These are phyloP conservation scores for Cyathus olla DNA, from an alignment of 1,284 basidiomycete species.

Conservation along the genomic window DNA sequence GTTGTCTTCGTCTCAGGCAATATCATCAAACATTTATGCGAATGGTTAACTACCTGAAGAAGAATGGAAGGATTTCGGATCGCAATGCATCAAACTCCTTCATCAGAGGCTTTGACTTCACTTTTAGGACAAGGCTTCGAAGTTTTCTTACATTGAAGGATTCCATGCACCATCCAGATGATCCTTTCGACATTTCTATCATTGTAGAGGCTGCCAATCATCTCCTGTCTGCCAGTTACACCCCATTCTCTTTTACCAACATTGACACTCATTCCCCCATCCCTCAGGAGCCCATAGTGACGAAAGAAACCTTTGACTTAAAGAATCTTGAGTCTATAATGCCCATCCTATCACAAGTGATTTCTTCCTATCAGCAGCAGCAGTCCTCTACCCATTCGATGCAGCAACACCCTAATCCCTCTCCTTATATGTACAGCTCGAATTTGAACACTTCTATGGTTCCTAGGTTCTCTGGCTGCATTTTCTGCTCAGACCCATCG, in stretches of 20 bases:
- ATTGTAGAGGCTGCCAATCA: background rate
- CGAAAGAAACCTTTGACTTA: too few relatives aligned
- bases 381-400: background rate
- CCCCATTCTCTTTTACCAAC: background rate
- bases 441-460: background rate
- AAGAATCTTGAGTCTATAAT: background rate
- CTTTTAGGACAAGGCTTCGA: background rate
- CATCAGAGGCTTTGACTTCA: background rate
- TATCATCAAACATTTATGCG: background rate
- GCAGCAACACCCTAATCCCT: background rate
- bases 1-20: background rate
- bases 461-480: background rate
- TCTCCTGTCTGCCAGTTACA: background rate
- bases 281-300: too few relatives aligned
- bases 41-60: background rate
- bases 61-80: background rate
- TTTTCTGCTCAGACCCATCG: background rate
- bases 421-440: background rate
- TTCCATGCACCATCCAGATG: conserved; percentile 1
- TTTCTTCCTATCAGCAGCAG: background rate
- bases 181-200: background rate
- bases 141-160: background rate
- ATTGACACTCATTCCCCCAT: background rate
- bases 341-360: background rate
- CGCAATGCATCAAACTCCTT: background rate